phyloP scores from a whole-genome alignment of 1,284 basidiomycete species.

The Tilletia walkeri region DNA sequence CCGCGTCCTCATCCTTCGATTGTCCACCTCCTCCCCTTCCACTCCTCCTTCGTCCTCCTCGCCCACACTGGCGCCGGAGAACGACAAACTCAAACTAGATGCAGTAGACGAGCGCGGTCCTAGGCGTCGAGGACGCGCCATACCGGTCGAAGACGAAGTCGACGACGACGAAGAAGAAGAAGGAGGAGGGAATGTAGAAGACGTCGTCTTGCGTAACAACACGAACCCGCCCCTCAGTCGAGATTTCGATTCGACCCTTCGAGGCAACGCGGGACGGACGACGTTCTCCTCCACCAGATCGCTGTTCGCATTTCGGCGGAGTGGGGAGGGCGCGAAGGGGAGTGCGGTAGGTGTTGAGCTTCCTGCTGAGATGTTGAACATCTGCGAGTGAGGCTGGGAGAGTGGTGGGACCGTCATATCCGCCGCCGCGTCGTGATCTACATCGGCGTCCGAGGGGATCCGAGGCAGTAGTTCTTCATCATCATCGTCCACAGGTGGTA shows the following conservation, averaged over 20 bases:
- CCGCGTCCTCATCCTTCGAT: neutral
- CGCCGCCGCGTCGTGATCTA: too few relatives aligned
- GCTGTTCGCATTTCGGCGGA: neutral
- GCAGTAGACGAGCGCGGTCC: neutral
- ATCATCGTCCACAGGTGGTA: too few relatives aligned
- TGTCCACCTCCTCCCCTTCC: neutral
- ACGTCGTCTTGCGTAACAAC: neutral
- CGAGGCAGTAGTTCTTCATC: too few relatives aligned
- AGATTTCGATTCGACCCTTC: neutral
- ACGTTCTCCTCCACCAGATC: neutral
- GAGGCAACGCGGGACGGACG: too few relatives aligned
- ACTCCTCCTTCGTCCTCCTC: neutral
- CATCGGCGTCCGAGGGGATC: too few relatives aligned
- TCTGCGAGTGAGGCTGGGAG: neutral
- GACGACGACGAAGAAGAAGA: neutral
- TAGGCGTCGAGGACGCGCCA: neutral
- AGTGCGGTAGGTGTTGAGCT: neutral
- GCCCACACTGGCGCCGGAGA: neutral
- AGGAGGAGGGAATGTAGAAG: constrained; percentile 7
- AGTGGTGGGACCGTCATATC: neutral
- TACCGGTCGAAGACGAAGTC: neutral
- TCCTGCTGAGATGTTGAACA: neutral
- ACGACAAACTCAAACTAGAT: neutral
- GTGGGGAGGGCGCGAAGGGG: constrained; percentile 4
- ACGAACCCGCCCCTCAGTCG: constrained; percentile 1